Conservation (phyloP, 1,284 basidiomycete species). For the Pseudozyma tsukubaensis region DNA sequence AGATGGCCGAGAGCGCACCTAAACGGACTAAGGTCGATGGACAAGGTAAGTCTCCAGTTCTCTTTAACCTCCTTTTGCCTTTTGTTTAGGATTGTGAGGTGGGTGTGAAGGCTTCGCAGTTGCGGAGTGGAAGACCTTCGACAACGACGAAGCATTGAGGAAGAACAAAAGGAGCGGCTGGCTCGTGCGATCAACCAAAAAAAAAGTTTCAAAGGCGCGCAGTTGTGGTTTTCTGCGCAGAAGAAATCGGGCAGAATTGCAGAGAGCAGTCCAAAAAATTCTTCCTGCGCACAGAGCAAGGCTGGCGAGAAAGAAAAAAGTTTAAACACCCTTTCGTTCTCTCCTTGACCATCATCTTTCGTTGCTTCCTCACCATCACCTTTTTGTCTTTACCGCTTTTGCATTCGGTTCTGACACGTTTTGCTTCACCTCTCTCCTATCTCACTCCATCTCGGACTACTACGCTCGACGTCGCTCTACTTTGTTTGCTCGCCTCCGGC, state of each 20-base stretch:
- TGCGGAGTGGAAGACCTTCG: not conserved
- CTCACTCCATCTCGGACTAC: not conserved
- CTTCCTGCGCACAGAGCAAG: slow-evolving; percentile 5
- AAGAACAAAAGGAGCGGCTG: not conserved
- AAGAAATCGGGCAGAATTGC: slow-evolving; percentile 6
- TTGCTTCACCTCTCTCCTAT: not conserved
- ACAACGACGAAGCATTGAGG: not conserved
- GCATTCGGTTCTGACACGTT: not conserved
- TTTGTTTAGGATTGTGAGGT: not conserved
- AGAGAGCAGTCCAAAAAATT: not conserved
- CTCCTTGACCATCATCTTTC: not conserved
- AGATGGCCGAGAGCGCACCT: slow-evolving; percentile 22
- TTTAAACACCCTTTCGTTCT: not conserved
- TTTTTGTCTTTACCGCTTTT: too few species aligned
- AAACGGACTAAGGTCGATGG: slow-evolving; percentile 31
- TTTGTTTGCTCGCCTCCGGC: not conserved
- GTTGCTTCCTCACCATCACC: too few species aligned
- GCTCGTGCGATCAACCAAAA: slow-evolving; percentile 21
- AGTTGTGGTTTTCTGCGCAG: not conserved
- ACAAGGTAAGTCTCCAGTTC: slow-evolving; percentile 31
- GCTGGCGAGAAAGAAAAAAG: slow-evolving; percentile 1
- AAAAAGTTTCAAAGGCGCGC: not conserved
- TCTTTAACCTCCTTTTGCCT: not conserved
- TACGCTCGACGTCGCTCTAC: too few species aligned
- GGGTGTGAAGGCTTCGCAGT: not conserved